Evolutionary conservation across 2,329 filamentous ascomycete genomes (phyloP), one percentile per base, ranked within the genome.

Genomic region (Alternaria sp.): DNA sequence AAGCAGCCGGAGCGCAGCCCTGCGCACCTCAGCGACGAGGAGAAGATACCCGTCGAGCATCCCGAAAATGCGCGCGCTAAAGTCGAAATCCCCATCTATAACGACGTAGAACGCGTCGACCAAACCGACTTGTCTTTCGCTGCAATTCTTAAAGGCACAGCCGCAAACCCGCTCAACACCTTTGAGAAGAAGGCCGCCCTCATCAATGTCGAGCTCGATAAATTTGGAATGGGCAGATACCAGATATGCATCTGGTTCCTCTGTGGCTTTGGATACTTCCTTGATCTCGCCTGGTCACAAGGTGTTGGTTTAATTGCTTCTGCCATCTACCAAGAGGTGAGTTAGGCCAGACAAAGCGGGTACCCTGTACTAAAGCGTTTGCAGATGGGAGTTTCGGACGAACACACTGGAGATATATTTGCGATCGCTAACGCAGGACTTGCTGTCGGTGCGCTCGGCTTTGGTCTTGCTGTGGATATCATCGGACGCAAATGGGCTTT

Each of bases 221-320:
- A 73, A n/a, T 74, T 76, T 25, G 73, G 73, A 10, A 65, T 76
- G 51, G 72, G 73, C 13, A 67, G 51, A 43, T 76, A 76, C 32
- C 73, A 76, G 28, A 69, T 74, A 65, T 76, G 73, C 54, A 74
- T 76, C 54, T 76, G 73, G 73, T 74, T 76, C 30, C 71, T 76
- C 10, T 76, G 73, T 52, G 73, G 73, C 13, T 76, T 76, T 47
- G 73, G 73, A 19, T 76, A 76, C 52, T 76, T 76, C 40, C 62
- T 76, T 25, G 73, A 76, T 30, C 63, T 75, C n/a, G 72, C 73
- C n/a, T 75, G 73, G 73, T 60, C 72, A 12, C 72, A 76, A 36
- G 72, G 73, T 52, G 72, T 76, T 7, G 73, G 73, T 25, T 50
- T 76, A 26, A 71, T 73, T 25, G 65, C 71, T 3, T 67, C 71